These are phyloP conservation scores for Jatropha podagrica DNA, from an alignment of 441 rosid species.

Conservation along the genomic window DNA sequence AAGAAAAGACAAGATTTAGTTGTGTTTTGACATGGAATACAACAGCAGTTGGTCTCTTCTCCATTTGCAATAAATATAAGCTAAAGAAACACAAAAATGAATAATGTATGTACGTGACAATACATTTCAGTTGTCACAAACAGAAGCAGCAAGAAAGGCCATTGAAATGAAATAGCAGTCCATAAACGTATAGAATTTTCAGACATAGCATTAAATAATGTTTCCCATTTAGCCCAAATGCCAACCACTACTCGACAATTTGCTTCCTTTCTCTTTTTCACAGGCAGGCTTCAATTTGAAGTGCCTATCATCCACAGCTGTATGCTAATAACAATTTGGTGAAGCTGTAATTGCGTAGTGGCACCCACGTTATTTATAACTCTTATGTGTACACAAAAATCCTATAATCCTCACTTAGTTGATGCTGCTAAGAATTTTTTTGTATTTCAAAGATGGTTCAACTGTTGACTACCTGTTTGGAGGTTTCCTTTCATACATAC, in stretches of 20 bases:
- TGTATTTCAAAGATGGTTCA: no score
- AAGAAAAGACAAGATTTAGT: neutral
- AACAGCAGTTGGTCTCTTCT: neutral
- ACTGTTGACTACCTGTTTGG: no score
- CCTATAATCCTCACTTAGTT: no score
- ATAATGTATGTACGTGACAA: neutral
- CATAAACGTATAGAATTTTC: neutral
- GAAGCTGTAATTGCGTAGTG: neutral
- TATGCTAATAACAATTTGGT: neutral
- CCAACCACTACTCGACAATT: neutral
- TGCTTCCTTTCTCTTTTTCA: no score
- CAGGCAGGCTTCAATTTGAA: neutral
- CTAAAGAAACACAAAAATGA: neutral
- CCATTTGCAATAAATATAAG: neutral
- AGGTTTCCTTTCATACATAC: no score
- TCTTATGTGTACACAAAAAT: no score
- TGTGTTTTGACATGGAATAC: no score
- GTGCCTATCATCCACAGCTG: neutral
- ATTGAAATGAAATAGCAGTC: neutral
- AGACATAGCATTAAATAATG: constrained; percentile 8
- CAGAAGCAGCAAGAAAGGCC: neutral
- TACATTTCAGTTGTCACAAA: constrained; percentile 7
- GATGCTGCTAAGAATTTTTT: neutral
- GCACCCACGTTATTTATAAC: constrained; percentile 2
- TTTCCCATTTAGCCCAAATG: neutral